Evolutionary conservation across 1,139 yeast genomes (phyloP).

Genomic region (Nakaseomyces nivariensis): DNA sequence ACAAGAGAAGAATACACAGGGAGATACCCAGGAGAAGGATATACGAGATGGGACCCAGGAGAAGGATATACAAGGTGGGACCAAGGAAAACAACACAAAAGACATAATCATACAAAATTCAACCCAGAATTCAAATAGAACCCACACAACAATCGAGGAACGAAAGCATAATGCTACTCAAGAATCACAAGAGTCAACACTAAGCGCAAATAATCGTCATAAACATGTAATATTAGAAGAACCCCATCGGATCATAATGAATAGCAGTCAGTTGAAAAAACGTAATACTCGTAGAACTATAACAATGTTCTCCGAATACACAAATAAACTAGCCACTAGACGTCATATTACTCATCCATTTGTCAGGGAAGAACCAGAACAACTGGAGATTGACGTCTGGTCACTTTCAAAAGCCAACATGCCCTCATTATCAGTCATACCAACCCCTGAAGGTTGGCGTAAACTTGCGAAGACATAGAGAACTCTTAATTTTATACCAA

Average conservation of each 20-base stretch:
- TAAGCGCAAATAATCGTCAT: too few relatives aligned
- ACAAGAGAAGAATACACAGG: neutral
- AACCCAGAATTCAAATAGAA: neutral
- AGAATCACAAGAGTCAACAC: too few relatives aligned
- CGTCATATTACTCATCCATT: neutral
- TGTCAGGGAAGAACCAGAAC: neutral
- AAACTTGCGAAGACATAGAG: neutral
- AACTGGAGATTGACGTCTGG: neutral
- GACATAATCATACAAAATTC: neutral
- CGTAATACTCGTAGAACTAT: slow-evolving; percentile 3
- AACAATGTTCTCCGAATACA: slow-evolving; percentile 13
- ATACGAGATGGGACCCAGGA: neutral
- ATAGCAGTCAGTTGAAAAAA: neutral
- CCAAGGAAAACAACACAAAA: neutral
- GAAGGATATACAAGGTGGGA: neutral
- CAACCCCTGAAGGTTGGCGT: neutral
- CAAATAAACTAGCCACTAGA: slow-evolving; percentile 7
- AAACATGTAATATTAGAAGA: neutral
- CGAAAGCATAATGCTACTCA: too few relatives aligned
- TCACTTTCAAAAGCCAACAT: neutral
- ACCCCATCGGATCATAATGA: too few relatives aligned
- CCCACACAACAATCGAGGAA: too few relatives aligned
- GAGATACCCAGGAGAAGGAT: neutral
- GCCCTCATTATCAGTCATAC: neutral
- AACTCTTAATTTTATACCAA: neutral